phyloP scores from a whole-genome alignment of 495 filamentous ascomycete species.

The Annulohypoxylon nitens region DNA sequence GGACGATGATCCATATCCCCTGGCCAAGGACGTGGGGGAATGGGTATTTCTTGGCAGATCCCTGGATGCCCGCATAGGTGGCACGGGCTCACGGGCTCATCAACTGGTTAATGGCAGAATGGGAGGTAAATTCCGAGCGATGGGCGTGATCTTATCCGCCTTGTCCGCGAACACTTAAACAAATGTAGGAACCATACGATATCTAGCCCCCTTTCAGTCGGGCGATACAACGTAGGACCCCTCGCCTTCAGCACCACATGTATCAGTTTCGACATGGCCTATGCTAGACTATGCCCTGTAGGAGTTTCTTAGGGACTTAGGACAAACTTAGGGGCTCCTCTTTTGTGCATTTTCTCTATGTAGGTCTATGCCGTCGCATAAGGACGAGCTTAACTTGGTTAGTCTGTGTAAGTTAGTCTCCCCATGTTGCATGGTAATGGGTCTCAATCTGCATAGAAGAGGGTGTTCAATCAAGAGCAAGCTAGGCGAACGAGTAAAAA shows the following conservation, averaged over 20 bases:
- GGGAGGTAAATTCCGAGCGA: slow-evolving; percentile 43
- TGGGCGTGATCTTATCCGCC: slow-evolving; percentile 33
- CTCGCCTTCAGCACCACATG: slow-evolving; percentile 14
- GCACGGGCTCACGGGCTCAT: slow-evolving; percentile 42
- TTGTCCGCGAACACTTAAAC: slow-evolving; percentile 8
- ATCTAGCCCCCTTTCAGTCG: slow-evolving; percentile 23
- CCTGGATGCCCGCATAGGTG: slow-evolving; percentile 45
- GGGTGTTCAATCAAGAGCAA: slow-evolving; percentile 26
- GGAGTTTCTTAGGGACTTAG: slow-evolving; percentile 5
- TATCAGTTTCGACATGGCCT: slow-evolving; percentile 10
- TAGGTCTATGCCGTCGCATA: slow-evolving; percentile 16
- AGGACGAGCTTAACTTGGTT: slow-evolving; percentile 17
- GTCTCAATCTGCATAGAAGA: slow-evolving; percentile 10
- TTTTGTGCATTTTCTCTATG: slow-evolving; percentile 27
- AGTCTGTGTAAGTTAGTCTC: slow-evolving; percentile 8
- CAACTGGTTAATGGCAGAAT: slow-evolving; percentile 43
- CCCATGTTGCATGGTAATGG: slow-evolving; percentile 23
- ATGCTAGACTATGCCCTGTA: slow-evolving; percentile 1
- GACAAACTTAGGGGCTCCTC: slow-evolving; percentile 19
- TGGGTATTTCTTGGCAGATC: slow-evolving; percentile 52
- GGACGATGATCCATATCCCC: slow-evolving; percentile 43
- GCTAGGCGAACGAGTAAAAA: slow-evolving; percentile 30
- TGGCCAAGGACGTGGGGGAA: slow-evolving; percentile 45
- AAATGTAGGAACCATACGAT: slow-evolving; percentile 37
- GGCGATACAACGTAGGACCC: slow-evolving; percentile 29